Evolutionary conservation across 352 stramenopile genomes (phyloP), one percentile per base, ranked within the genome.

Genomic region (Phytophthora nicotianae): DNA sequence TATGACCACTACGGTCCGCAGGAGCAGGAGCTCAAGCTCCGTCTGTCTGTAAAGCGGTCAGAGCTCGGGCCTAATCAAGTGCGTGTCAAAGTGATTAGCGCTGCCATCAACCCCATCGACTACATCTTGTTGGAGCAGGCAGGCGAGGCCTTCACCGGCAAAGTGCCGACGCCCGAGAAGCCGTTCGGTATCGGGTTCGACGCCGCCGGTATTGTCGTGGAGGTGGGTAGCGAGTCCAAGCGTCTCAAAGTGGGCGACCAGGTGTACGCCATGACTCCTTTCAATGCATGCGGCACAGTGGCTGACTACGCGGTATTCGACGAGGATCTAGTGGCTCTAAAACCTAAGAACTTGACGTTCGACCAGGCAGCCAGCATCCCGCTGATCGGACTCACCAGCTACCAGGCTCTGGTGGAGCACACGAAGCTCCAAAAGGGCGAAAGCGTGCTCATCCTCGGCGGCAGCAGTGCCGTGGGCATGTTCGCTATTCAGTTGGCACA

Each of bases 401-500:
- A 77, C 54, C 75, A 83, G 37, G 68, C 62, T 7, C 56, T 85
- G 0, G 20, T 23, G 50, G 48, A 79, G 7, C 61, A 79, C 37
- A 52, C 58, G n/a, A 72, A 80, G 48, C 48, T 86, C 0, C 48
- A 82, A 56, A 56, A 65, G n/a, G 75, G 61, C n/a, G 47, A 83
- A 26, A 69, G 50, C 17, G 68, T 86, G 58, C 61, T 86, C 4
- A 74, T 88, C 47, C 59, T 83, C 4, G 79, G 76, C 2, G 79
- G 70, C 10, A 74, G 64, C 29, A 72, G 72, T 23, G 64, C 50
- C 26, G 71, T 70, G 2, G 79, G 79, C 1, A 62, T 72, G 29
- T 70, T 80, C 41, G 79, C 66, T 3, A 64, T 88, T 1, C 76
- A 88, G 33, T 56, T 85, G 21, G 78, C 75, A n/a, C 62, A 74